phyloP scores from a whole-genome alignment of 345 rosid species.

The Raphanus sativus region DNA sequence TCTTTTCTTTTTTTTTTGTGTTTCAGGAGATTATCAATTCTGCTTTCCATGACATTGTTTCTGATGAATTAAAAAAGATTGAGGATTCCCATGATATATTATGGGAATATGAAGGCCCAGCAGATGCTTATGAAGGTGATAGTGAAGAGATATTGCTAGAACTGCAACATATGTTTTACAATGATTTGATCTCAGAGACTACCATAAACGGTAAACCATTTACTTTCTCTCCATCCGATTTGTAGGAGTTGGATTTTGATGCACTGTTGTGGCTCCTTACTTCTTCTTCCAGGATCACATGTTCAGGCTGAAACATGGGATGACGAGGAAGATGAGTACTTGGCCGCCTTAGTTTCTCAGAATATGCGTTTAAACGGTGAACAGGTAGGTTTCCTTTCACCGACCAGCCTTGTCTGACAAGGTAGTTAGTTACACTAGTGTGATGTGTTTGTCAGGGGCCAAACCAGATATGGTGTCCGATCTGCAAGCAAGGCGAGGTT shows the following conservation, averaged over 20 bases:
- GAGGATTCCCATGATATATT: slow-evolving; percentile 56
- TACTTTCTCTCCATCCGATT: background rate
- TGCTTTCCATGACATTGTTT: slow-evolving; percentile 68
- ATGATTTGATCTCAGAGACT: slow-evolving; percentile 56
- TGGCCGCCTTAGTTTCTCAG: slow-evolving; percentile 71
- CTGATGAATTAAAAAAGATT: slow-evolving; percentile 66
- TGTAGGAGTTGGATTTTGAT: background rate
- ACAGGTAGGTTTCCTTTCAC: slow-evolving; percentile 43
- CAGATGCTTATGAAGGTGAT: slow-evolving; percentile 61
- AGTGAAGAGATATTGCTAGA: slow-evolving; percentile 83
- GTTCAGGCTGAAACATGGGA: slow-evolving; percentile 57
- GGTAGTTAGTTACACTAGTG: background rate
- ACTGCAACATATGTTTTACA: slow-evolving; percentile 85
- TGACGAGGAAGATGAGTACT: slow-evolving; percentile 83
- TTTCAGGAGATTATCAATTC: slow-evolving; percentile 60
- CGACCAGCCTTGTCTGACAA: background rate
- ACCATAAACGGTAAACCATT: slow-evolving; percentile 38
- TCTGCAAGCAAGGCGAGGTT: slow-evolving; percentile 79
- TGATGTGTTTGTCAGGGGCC: slow-evolving; percentile 35
- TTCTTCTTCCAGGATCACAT: slow-evolving; percentile 18
- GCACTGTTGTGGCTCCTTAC: background rate
- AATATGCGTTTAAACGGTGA: slow-evolving; percentile 69
- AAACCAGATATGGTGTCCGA: slow-evolving; percentile 81
- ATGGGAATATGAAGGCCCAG: slow-evolving; percentile 87
- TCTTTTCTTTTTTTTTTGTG: background rate